These are phyloP conservation scores for Populus davidiana DNA, from an alignment of 345 rosid species.

Conservation along the genomic window DNA sequence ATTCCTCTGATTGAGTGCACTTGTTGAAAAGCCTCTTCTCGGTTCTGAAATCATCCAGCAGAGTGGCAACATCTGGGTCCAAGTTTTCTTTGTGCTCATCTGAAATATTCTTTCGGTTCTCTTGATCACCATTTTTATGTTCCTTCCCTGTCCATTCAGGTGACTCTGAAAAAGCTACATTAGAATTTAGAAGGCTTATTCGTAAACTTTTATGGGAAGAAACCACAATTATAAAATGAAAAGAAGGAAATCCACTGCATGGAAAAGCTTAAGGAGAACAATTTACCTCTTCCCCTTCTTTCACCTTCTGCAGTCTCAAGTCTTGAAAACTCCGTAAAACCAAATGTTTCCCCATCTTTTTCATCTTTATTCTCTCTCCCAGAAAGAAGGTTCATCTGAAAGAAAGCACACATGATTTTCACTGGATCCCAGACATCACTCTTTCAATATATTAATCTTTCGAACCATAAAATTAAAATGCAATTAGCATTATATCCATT, in stretches of 20 bases:
- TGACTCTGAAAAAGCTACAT: constrained; percentile 17
- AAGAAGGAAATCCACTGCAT: constrained; percentile 5
- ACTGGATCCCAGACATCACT: background rate
- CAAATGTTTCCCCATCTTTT: constrained; percentile 16
- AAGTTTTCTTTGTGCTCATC: constrained; percentile 19
- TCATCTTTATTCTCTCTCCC: constrained; percentile 17
- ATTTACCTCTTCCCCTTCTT: constrained; percentile 27
- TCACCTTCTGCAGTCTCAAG: constrained; percentile 22
- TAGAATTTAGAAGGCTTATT: background rate
- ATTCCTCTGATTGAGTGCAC: constrained; percentile 11
- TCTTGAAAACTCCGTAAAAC: constrained; percentile 12
- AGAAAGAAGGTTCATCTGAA: constrained; percentile 23
- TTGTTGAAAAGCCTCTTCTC: background rate
- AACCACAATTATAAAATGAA: background rate
- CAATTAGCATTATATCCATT: background rate
- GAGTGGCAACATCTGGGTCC: constrained; percentile 20
- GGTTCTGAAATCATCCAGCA: constrained; percentile 8
- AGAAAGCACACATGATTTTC: constrained; percentile 1
- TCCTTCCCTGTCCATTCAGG: constrained; percentile 25
- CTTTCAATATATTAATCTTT: background rate
- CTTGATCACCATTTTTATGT: constrained; percentile 14
- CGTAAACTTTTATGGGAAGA: background rate
- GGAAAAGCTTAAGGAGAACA: background rate
- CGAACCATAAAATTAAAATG: background rate
- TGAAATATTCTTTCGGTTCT: constrained; percentile 14